Conservation (phyloP, 176 grass and related monocot species). For the Chloris gayana region DNA sequence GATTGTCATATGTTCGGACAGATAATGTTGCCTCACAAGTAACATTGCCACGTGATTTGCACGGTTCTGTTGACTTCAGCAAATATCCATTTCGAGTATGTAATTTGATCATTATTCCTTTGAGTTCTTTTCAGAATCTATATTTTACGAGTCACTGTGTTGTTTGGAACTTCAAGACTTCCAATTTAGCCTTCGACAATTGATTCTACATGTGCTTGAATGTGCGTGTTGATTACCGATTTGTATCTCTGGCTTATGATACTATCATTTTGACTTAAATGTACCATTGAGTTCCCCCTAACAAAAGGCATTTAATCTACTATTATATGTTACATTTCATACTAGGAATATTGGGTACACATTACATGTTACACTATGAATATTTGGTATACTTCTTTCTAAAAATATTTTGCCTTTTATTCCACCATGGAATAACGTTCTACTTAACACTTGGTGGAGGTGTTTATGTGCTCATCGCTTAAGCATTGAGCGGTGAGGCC, state of each 20-base stretch:
- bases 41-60: slow-evolving; percentile 75
- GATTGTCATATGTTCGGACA: slow-evolving; percentile 30
- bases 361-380: not conserved
- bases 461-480: not conserved
- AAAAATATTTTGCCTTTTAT: not conserved
- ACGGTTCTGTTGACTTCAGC: slow-evolving; percentile 85
- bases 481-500: not conserved
- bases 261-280: slow-evolving; percentile 16
- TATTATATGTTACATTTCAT: slow-evolving; percentile 9
- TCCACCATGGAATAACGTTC: slow-evolving; percentile 17
- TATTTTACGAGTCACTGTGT: slow-evolving; percentile 11
- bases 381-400: slow-evolving; percentile 2
- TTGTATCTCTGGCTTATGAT: slow-evolving; percentile 27
- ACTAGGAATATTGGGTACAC: not conserved
- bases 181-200: slow-evolving; percentile 27
- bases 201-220: slow-evolving; percentile 36
- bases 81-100: slow-evolving; percentile 95
- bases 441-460: not conserved
- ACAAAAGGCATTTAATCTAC: not conserved
- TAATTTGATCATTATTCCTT: slow-evolving; percentile 36
- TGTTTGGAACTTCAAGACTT: slow-evolving; percentile 12
- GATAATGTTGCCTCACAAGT: slow-evolving; percentile 67
- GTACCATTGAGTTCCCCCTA: not conserved
- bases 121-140: slow-evolving; percentile 28
- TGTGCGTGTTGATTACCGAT: slow-evolving; percentile 16